Conservation (phyloP, 1,284 basidiomycete species). For the Ustilago tritici region DNA sequence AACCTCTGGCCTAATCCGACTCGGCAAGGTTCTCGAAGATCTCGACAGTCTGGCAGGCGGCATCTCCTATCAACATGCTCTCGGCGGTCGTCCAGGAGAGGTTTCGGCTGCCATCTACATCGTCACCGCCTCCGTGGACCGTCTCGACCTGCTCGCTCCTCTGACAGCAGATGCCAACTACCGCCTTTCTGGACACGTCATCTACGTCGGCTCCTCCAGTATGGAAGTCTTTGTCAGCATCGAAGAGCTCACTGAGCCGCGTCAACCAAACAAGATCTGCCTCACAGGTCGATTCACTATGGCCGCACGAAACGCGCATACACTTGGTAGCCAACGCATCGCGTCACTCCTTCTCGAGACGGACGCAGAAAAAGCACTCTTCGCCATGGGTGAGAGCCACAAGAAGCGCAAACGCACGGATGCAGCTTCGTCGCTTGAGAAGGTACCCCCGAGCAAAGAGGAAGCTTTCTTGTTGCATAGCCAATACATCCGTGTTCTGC, state of each 20-base stretch:
- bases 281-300: slow-evolving; percentile 70
- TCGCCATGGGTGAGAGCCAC: slow-evolving; percentile 66
- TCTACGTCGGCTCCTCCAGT: slow-evolving; percentile 64
- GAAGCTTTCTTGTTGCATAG: slow-evolving; percentile 68
- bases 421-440: slow-evolving; percentile 57
- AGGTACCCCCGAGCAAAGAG: slow-evolving; percentile 68
- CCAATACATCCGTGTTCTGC: slow-evolving; percentile 58
- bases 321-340: slow-evolving; percentile 60
- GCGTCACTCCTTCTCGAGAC: slow-evolving; percentile 60
- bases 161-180: slow-evolving; percentile 55
- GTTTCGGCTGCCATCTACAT: slow-evolving; percentile 67
- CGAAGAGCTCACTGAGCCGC: slow-evolving; percentile 59
- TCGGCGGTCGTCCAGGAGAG: slow-evolving; percentile 64
- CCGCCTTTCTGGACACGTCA: slow-evolving; percentile 55
- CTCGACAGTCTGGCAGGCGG: slow-evolving; percentile 69
- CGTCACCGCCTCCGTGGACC: slow-evolving; percentile 70
- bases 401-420: slow-evolving; percentile 64
- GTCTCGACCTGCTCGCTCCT: slow-evolving; percentile 62
- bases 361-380: slow-evolving; percentile 63
- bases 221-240: slow-evolving; percentile 70
- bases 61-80: slow-evolving; percentile 68
- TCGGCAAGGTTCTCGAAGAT: slow-evolving; percentile 70
- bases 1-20: slow-evolving; percentile 64
- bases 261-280: slow-evolving; percentile 56
- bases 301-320: slow-evolving; percentile 64